Base-by-base conservation (phyloP, 495 filamentous ascomycete species). In the Penicillium turbatum region DNA sequence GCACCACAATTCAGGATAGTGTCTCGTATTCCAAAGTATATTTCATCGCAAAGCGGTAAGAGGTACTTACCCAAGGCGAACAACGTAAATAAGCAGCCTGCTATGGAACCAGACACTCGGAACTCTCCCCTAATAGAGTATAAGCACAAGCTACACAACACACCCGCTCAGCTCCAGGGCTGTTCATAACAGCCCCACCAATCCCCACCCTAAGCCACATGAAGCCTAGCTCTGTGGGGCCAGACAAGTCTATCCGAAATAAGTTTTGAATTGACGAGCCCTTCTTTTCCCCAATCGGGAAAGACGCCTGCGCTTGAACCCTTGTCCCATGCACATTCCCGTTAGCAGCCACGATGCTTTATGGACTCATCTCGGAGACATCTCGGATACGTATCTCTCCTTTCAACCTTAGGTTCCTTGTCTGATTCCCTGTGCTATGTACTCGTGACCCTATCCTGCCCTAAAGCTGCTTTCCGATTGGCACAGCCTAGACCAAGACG, bases 201-300 rank as follows among this genome's bases (percentile, higher is more conserved):
- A 10, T 24, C 38, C 38, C 38, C 38, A 44, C 27, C 4, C 41
- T 44, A 44, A 5, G 29, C 1, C 24, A 21, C 0, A 8, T 44
- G 16, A 2, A 7, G 32, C 0, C 34, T 37, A 48, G 19, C 10
- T 0, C 0, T 6, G 24, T 48, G 46, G 46, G 15, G 15, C 27
- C 8, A 5, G 13, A 5, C 13, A 43, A 27, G 39, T 41, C 24
- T 43, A 43, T 29, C 13, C 40, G 13, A 29, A 29, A 27, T 29
- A 35, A 35, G 44, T 48, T n/a, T 48, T 26, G 17, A 48, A 12
- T 15, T 15, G 44, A 60, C 57, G 40, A 61, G 58, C 34, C 27
- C 38, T 55, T 47, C 59, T 51, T 57, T 62, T 62, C 36, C 59
- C 59, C n/a, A 39, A 61, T 57, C 45, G 21, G 58, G 58, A 21